phyloP scores from a whole-genome alignment of 2,329 filamentous ascomycete species.

The Epichloe aotearoae region DNA sequence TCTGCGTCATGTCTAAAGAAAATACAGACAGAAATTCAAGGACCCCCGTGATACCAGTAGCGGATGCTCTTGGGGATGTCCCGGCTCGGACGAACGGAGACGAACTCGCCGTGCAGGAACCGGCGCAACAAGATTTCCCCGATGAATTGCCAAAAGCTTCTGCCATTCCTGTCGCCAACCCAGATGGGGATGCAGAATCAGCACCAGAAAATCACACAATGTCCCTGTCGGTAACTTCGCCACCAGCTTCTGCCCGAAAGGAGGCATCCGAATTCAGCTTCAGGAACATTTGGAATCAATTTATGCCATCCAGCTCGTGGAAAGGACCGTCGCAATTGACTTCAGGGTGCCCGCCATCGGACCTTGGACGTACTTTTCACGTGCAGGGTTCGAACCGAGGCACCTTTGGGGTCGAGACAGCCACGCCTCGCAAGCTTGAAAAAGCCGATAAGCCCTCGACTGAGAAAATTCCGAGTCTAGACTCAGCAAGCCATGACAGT shows the following conservation, averaged over 20 bases:
- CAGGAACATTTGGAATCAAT: constrained; percentile 11
- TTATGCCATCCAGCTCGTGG: constrained; percentile 15
- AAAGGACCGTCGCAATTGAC: constrained; percentile 9
- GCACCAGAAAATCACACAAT: neutral
- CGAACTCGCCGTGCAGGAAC: neutral
- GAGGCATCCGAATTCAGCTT: constrained; percentile 10
- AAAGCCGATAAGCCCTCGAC: neutral
- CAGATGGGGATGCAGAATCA: neutral
- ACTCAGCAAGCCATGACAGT: neutral
- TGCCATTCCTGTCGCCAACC: neutral
- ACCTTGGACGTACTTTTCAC: neutral
- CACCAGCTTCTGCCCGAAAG: neutral
- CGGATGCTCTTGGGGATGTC: neutral
- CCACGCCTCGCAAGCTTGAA: neutral
- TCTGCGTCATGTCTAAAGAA: neutral
- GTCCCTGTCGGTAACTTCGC: neutral
- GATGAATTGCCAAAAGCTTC: no score
- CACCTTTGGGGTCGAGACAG: neutral
- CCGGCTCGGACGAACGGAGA: neutral
- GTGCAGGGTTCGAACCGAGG: neutral
- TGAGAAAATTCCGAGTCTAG: neutral
- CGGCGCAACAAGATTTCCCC: neutral
- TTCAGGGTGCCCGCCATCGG: neutral
- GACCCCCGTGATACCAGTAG: no score
- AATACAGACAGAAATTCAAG: neutral